Base-by-base conservation (phyloP, 768 basidiomycete species). In the Amanita molliuscula region DNA sequence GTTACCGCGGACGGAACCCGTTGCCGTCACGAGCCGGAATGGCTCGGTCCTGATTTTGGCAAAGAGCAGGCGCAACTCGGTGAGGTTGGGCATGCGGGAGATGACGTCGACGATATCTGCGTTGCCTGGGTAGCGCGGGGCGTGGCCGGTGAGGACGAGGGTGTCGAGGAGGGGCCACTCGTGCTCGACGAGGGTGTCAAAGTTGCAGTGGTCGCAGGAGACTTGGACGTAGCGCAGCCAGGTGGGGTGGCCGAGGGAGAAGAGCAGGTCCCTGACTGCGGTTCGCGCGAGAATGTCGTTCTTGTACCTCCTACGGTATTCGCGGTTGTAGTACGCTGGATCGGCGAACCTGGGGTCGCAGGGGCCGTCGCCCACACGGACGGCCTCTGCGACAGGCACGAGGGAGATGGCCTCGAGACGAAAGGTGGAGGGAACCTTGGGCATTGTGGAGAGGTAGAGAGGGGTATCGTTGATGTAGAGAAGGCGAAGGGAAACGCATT, bases 331-430 rank as follows among this genome's bases (percentile, higher is more conserved):
- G 35, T 72, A 73, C 15, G 61, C 45, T 4, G 62, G 44, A 16
- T 68, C 67, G 20, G 63, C 59, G 55, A 65, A 67, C 29, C 65
- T 66, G 7, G 60, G 51, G 40, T 71, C 62, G 50, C 64, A 68
- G 1, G 70, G 66, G 2, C 70, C 70, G 45, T 73, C 70, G 1
- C 72, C 72, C 2, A 69, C 61, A 2, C 70, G 64, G 13, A 68
- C 61, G 3, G 67, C 70, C 53, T 73, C 68, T 2, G 61, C 68
- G 4, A 73, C 70, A 6, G 69, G 67, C 10, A 65, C 61, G 42
- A 72, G 58, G 15, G 67, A 54, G 6, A 73, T 44, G 1, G 64
- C 55, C 43, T 67, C 63, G 25, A 72, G 62, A 46, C 59, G 57
- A 52, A 67, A 68, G 6, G 56, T 51, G 2, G 55, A 28, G 0